Percentiles rank a stretch among this genome's conserved stretches.
Conservation (phyloP, 2,329 filamentous ascomycete genomes). For the Fusarium pseudoanthophilum region DNA sequence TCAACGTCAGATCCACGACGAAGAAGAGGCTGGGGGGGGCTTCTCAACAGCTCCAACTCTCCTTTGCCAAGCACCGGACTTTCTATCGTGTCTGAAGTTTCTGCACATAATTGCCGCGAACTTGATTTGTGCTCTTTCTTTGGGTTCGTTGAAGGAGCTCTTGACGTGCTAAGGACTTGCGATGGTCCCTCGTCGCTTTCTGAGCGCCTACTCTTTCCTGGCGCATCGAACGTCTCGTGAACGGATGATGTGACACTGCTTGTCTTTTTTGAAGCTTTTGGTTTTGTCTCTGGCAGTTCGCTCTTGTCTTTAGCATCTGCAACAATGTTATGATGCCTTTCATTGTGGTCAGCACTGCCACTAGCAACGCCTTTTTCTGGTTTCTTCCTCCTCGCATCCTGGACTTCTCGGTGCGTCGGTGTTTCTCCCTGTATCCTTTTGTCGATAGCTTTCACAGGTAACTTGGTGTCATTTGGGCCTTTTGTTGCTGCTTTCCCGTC, state of each 20-base stretch:
- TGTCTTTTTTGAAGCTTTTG: neutral
- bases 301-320: slow-evolving; percentile 8
- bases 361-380: slow-evolving; percentile 47
- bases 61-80: slow-evolving; percentile 53
- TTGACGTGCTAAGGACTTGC: slow-evolving; percentile 8
- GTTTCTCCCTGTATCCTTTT: slow-evolving; percentile 46
- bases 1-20: slow-evolving; percentile 46
- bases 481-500: neutral
- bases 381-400: neutral
- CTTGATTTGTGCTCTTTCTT: slow-evolving; percentile 41
- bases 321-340: slow-evolving; percentile 8
- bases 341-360: slow-evolving; percentile 14
- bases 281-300: neutral
- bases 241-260: neutral
- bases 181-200: slow-evolving; percentile 5
- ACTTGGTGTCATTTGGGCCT: neutral
- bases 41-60: slow-evolving; percentile 31
- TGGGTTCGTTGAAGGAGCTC: slow-evolving; percentile 34
- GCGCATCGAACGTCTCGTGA: neutral
- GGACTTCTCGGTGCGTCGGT: slow-evolving; percentile 1
- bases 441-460: neutral
- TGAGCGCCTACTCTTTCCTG: slow-evolving; percentile 9
- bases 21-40: slow-evolving; percentile 44
- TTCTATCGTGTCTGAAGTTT: slow-evolving; percentile 48
- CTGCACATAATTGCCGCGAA: slow-evolving; percentile 34